Percentiles rank a stretch among this genome's conserved stretches.
phyloP scores from a whole-genome alignment of 352 stramenopile genomes.

The Phytophthora foliorum region DNA sequence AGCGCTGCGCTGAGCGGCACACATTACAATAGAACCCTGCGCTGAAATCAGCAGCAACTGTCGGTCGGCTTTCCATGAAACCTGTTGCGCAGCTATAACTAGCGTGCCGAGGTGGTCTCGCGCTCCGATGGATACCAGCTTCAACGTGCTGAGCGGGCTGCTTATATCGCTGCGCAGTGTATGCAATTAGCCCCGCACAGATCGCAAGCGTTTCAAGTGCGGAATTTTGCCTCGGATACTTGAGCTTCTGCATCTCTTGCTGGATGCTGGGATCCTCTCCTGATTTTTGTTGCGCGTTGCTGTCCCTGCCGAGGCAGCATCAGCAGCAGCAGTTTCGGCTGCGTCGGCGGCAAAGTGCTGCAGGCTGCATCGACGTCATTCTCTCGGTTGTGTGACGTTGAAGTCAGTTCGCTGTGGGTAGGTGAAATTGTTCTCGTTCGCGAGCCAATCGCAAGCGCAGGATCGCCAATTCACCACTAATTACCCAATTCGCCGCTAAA shows the following conservation, averaged over 20 bases:
- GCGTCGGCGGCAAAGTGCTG: too few relatives aligned
- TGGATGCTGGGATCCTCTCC: too few relatives aligned
- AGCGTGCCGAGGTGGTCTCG: too few relatives aligned
- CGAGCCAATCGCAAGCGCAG: background rate
- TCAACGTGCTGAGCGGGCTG: background rate
- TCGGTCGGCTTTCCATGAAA: too few relatives aligned
- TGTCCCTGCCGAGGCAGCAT: too few relatives aligned
- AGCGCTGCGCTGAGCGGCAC: too few relatives aligned
- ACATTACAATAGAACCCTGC: too few relatives aligned
- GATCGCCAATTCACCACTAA: conserved; percentile 3
- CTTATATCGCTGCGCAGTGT: background rate
- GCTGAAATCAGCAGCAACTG: too few relatives aligned
- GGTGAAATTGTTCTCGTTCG: conserved; percentile 18
- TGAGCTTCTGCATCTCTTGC: background rate
- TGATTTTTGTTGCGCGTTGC: too few relatives aligned
- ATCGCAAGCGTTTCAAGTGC: background rate
- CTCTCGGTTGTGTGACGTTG: conserved; percentile 15
- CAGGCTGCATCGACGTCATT: too few relatives aligned
- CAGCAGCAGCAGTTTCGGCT: too few relatives aligned
- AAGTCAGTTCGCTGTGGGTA: conserved; percentile 35
- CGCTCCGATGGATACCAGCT: background rate
- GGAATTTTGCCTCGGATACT: background rate
- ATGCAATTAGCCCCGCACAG: conserved; percentile 2
- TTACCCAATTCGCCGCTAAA: background rate
- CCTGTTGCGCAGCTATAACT: too few relatives aligned